Evolutionary conservation across 31 red algal species (phyloP).

Genomic region (Porphyra umbilicalis): DNA sequence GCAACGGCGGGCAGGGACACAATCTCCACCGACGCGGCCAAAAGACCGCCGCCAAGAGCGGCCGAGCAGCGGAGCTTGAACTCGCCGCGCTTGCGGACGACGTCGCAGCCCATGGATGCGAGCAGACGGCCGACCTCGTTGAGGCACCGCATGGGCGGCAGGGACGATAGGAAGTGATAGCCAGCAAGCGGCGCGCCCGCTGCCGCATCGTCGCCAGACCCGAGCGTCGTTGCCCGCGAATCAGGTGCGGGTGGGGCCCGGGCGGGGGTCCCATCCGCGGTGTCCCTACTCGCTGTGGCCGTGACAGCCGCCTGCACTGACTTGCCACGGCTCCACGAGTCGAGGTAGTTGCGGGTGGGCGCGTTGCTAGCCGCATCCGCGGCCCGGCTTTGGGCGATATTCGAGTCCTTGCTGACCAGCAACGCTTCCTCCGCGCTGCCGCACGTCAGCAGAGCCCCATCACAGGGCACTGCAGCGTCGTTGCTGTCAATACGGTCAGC

Average conservation of each 20-base stretch:
- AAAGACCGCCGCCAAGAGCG: not conserved
- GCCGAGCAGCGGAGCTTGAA: not conserved
- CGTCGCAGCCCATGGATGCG: not conserved
- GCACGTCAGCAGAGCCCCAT: too few relatives aligned
- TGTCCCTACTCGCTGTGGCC: too few relatives aligned
- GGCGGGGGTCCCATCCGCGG: too few relatives aligned
- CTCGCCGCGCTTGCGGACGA: not conserved
- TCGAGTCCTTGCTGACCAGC: too few relatives aligned
- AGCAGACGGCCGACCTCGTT: not conserved
- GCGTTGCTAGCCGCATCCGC: too few relatives aligned
- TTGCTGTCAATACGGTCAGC: not conserved
- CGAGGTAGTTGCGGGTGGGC: too few relatives aligned
- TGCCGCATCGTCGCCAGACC: not conserved
- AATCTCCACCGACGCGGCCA: not conserved
- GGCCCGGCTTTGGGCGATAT: too few relatives aligned
- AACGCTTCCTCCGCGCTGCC: too few relatives aligned
- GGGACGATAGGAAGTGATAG: not conserved
- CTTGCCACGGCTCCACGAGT: too few relatives aligned
- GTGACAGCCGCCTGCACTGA: too few relatives aligned
- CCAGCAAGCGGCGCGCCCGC: not conserved
- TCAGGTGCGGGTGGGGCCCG: too few relatives aligned
- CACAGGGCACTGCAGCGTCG: too few relatives aligned
- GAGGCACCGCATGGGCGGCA: not conserved
- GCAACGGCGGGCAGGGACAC: not conserved
- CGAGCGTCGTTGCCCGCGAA: not conserved